Conservation (phyloP, 2,329 filamentous ascomycete species). For the Hysterium pulicare region DNA sequence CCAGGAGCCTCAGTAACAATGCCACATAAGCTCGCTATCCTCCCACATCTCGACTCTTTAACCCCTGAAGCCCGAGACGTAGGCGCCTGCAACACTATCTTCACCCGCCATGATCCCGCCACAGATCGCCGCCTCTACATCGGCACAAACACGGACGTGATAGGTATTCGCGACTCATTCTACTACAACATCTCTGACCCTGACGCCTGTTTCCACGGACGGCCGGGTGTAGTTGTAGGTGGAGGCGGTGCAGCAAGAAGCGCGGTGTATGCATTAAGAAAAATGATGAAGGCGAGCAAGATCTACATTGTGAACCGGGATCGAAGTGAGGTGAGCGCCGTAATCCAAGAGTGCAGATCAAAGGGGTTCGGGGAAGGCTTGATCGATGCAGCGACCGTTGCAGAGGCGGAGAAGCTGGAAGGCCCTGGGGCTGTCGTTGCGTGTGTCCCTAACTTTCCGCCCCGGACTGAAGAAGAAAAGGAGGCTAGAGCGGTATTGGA, state of each 20-base stretch:
- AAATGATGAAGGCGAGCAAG: slow-evolving; percentile 63
- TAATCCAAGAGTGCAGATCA: slow-evolving; percentile 61
- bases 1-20: slow-evolving; percentile 72
- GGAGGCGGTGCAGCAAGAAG: slow-evolving; percentile 76
- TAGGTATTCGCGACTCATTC: slow-evolving; percentile 74
- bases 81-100: slow-evolving; percentile 78
- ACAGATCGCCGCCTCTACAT: slow-evolving; percentile 54
- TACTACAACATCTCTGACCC: slow-evolving; percentile 43
- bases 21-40: slow-evolving; percentile 78
- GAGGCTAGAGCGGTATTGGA: slow-evolving; percentile 56
- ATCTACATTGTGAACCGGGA: slow-evolving; percentile 80
- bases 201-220: slow-evolving; percentile 50
- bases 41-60: slow-evolving; percentile 68
- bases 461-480: slow-evolving; percentile 61
- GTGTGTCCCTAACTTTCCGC: slow-evolving; percentile 74
- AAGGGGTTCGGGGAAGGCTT: slow-evolving; percentile 60
- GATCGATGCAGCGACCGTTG: slow-evolving; percentile 58
- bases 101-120: slow-evolving; percentile 51
- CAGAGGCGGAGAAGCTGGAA: slow-evolving; percentile 58
- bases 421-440: slow-evolving; percentile 66
- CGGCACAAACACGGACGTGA: slow-evolving; percentile 78
- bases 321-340: slow-evolving; percentile 60
- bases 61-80: slow-evolving; percentile 70
- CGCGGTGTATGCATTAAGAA: slow-evolving; percentile 71
- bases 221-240: slow-evolving; percentile 70